Evolutionary conservation across 805 yeast species (phyloP), one percentile per base, ranked within the genome.

Genomic region (Wickerhamiella nectarea): DNA sequence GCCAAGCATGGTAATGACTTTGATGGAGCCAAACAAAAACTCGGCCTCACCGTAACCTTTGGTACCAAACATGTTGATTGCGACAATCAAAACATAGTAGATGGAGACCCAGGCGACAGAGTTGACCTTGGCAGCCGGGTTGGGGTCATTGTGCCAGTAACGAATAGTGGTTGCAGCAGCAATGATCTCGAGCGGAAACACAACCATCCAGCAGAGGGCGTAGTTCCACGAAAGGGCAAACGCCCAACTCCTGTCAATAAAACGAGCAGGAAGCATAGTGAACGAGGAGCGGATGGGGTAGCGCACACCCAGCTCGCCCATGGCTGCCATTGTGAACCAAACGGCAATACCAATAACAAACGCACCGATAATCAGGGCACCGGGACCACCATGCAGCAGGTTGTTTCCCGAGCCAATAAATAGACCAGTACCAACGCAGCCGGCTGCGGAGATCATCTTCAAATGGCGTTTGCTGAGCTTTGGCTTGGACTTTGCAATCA

Each of bases 371-470:
- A 78, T 57, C 29, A 69, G 56, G 3, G 72, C 59, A 3, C 65
- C 74, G 3, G 61, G 89, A 6, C 94, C 94, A 11, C 83, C 85
- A 10, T 68, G 58, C n/a, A 69, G 66, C 44, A 82, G 66, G 1
- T 87, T 77, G 12, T 75, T 63, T 45, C 86, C 85, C 2, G 87
- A 78, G 54, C 87, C 85, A 51, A 82, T 78, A 50, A 82, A 65
- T 45, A 82, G 67, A 56, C 87, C 93, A 1, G 91, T 80, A 45
- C 91, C 91, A 42, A 82, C 62, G 7, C 89, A 82, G 52, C 91
- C 89, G 52, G 91, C 93, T 51, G 83, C 74, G 50, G 91, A 80
- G 56, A 79, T 75, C 80, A 79, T 75, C 45, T 76, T 69, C 49
- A 77, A 68, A 55, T 78, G 85, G 43, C 85, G 45, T 34, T 50